Evolutionary conservation across 2,329 filamentous ascomycete genomes (phyloP), one percentile per base, ranked within the genome.

Genomic region (Geosmithia morbida): DNA sequence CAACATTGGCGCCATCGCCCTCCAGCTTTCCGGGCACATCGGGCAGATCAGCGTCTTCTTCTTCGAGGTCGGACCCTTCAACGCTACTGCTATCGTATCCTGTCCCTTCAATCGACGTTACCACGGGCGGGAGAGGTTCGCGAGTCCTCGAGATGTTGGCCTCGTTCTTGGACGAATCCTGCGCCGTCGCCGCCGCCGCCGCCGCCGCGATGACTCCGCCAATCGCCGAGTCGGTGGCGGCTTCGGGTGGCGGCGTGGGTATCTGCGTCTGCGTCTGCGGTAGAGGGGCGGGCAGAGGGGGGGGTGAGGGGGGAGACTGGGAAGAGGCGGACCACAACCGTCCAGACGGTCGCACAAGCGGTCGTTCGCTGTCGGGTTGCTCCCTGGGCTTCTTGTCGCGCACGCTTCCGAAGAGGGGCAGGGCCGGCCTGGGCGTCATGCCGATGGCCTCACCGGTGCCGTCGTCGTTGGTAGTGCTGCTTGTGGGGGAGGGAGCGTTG

Each of bases 371-470:
- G 29, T 72, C 66, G 2, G 64, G 54, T 8, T 26, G 22, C 45
- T 77, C 71, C 40, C 66, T 71, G 7, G 63, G 58, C 52, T 78
- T 79, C 60, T 75, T 79, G 26, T 81, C 77, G 19, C 82, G 72
- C 19, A 89, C 70, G 56, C 85, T 88, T 17, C 84, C 84, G 60
- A 89, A 89, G 1, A 74, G 81, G 2, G 85, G 85, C 39, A 89
- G 64, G 1, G 79, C 79, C 7, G 85, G 83, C 30, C 83, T 69
- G n/a, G 85, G 85, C 53, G 79, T 79, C 81, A 87, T 86, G 11
- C 33, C 11, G 14, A 37, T 37, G 14, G 79, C 66, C 50, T 81
- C 74, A 41, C 84, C 79, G 30, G 84, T 77, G n/a, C 81, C 71
- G 2, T 71, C 79, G 29, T 84, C 77, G n/a, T 81, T 71, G 2